These are phyloP conservation scores for Poa annua DNA, from an alignment of 176 grass and related monocot genomes.

Conservation along the genomic window DNA sequence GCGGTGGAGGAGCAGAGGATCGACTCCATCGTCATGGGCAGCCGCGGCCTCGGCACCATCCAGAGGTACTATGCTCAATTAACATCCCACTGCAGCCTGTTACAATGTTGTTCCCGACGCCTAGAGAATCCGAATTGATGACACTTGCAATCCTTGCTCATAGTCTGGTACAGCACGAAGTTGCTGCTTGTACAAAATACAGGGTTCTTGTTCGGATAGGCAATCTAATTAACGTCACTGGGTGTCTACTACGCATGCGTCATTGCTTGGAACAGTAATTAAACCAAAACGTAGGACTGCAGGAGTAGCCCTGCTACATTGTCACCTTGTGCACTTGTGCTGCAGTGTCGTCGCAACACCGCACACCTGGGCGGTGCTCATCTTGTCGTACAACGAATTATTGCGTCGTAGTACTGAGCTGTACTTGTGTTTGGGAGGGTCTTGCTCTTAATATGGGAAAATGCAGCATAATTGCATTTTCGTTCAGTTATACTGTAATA, in stretches of 20 bases:
- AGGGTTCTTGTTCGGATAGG: neutral
- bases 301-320: too few species aligned
- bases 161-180: neutral
- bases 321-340: neutral
- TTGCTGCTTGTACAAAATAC: neutral
- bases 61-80: conserved; percentile 56
- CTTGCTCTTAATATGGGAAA: neutral
- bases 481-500: neutral
- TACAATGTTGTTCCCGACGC: neutral
- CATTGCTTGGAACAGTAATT: neutral
- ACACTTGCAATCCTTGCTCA: neutral
- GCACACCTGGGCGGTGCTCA: neutral
- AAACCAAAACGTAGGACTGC: too few species aligned
- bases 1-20: conserved; percentile 68
- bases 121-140: neutral
- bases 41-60: conserved; percentile 79
- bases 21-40: conserved; percentile 81
- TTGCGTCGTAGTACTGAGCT: conserved; percentile 12
- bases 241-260: neutral
- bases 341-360: neutral
- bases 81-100: too few species aligned
- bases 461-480: neutral
- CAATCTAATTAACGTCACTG: neutral
- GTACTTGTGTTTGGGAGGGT: neutral
- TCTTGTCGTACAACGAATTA: neutral